Percentiles rank a stretch among this genome's conserved stretches.
Evolutionary conservation across 192 early-diverging fungal species (phyloP).

Genomic region (Funneliformis mosseae): DNA sequence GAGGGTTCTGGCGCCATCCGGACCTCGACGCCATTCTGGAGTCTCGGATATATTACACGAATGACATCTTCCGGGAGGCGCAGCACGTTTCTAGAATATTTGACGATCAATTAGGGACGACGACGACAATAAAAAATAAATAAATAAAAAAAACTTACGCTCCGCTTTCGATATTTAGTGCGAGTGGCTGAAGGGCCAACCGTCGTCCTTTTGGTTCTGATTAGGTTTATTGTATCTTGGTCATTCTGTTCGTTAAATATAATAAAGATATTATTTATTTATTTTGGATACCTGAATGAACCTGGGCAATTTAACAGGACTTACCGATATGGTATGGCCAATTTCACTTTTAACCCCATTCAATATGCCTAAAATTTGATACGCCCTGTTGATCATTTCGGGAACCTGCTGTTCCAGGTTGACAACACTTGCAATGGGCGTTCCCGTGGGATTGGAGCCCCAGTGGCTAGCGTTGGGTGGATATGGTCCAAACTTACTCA

Average conservation of each 20-base stretch:
- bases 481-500: background rate
- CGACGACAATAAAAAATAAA: background rate
- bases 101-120: background rate
- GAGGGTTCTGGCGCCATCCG: constrained; percentile 87
- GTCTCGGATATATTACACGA: constrained; percentile 87
- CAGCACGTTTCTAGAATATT: constrained; percentile 48
- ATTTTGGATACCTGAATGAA: background rate
- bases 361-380: background rate
- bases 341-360: background rate
- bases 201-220: constrained; percentile 1
- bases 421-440: background rate
- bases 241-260: background rate
- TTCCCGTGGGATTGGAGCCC: background rate
- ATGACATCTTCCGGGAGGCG: constrained; percentile 68
- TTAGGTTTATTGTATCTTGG: constrained; percentile 17
- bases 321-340: background rate
- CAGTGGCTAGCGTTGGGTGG: too few relatives aligned
- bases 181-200: constrained; percentile 4
- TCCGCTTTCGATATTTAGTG: constrained; percentile 26
- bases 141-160: background rate
- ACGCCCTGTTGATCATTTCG: background rate
- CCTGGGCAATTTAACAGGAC: background rate
- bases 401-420: background rate
- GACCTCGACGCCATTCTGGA: constrained; percentile 95
- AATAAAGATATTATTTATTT: background rate